Conservation (phyloP, 2,329 filamentous ascomycete genomes). For the Cadophora malorum region DNA sequence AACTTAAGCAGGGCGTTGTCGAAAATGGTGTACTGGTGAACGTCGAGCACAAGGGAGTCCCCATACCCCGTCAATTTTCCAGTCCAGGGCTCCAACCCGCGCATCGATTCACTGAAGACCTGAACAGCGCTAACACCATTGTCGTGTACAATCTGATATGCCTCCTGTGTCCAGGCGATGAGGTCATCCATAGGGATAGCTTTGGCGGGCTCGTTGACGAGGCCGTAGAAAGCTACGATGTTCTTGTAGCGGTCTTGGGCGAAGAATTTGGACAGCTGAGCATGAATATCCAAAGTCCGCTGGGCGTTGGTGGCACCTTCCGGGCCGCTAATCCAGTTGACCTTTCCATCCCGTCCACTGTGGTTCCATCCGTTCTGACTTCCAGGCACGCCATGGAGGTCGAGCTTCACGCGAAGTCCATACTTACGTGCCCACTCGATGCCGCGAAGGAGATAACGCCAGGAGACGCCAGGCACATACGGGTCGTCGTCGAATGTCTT, state of each 20-base stretch:
- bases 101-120: slow-evolving; percentile 93
- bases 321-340: slow-evolving; percentile 89
- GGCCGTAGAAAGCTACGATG: slow-evolving; percentile 88
- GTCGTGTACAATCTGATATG: slow-evolving; percentile 72
- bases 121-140: slow-evolving; percentile 78
- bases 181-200: slow-evolving; percentile 71
- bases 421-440: slow-evolving; percentile 96
- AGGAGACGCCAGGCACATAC: slow-evolving; percentile 84
- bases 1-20: slow-evolving; percentile 84
- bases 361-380: slow-evolving; percentile 99
- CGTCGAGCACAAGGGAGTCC: slow-evolving; percentile 78
- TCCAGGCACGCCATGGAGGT: slow-evolving; percentile 89
- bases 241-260: slow-evolving; percentile 92
- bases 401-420: slow-evolving; percentile 89
- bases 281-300: slow-evolving; percentile 84
- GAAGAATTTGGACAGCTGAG: slow-evolving; percentile 88
- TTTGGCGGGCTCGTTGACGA: slow-evolving; percentile 95
- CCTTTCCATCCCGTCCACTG: slow-evolving; percentile 79
- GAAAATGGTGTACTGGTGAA: slow-evolving; percentile 98
- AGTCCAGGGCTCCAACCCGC: slow-evolving; percentile 90
- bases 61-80: slow-evolving; percentile 75
- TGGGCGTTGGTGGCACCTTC: slow-evolving; percentile 80
- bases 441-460: slow-evolving; percentile 89
- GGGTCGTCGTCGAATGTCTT: slow-evolving; percentile 83
- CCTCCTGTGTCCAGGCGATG: slow-evolving; percentile 78